Percentiles rank a stretch among this genome's conserved stretches.
phyloP scores from a whole-genome alignment of 2,329 filamentous ascomycete species.

The Fusarium subtropicale region DNA sequence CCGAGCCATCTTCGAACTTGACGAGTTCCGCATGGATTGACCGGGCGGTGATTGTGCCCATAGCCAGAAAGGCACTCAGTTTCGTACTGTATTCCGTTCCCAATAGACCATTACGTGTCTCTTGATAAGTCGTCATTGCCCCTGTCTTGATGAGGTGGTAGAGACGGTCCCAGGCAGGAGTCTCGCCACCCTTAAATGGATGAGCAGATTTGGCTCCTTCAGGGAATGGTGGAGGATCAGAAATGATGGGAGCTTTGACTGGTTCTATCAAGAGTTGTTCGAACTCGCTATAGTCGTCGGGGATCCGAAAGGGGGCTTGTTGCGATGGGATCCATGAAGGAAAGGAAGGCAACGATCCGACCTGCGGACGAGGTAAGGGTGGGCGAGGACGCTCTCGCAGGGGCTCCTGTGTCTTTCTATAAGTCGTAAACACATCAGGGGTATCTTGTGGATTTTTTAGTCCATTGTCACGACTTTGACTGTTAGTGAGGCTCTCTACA shows the following conservation, averaged over 20 bases:
- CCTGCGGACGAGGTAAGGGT: slow-evolving; percentile 63
- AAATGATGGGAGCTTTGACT: slow-evolving; percentile 57
- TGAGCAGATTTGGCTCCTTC: slow-evolving; percentile 68
- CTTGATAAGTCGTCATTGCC: slow-evolving; percentile 72
- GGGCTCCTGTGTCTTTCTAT: slow-evolving; percentile 78
- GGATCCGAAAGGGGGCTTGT: slow-evolving; percentile 71
- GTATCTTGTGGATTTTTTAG: too few species aligned
- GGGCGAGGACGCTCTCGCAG: slow-evolving; percentile 72
- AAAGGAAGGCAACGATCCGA: slow-evolving; percentile 66
- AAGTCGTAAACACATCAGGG: slow-evolving; percentile 73
- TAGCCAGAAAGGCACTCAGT: slow-evolving; percentile 76
- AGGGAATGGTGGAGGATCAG: slow-evolving; percentile 65
- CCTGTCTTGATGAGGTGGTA: slow-evolving; percentile 70
- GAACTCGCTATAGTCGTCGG: slow-evolving; percentile 64
- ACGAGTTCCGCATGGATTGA: slow-evolving; percentile 76
- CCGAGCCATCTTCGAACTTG: slow-evolving; percentile 74
- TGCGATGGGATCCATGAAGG: slow-evolving; percentile 67
- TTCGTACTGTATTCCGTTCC: slow-evolving; percentile 81
- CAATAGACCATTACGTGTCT: slow-evolving; percentile 77
- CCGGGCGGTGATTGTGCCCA: slow-evolving; percentile 78
- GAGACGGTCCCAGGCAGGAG: slow-evolving; percentile 67
- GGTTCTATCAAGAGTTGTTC: slow-evolving; percentile 68
- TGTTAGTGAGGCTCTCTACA: slow-evolving; percentile 25
- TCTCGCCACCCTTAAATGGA: slow-evolving; percentile 76
- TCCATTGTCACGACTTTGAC: slow-evolving; percentile 67